phyloP scores from a whole-genome alignment of 805 yeast species.

The Yueomyces sinensis region DNA sequence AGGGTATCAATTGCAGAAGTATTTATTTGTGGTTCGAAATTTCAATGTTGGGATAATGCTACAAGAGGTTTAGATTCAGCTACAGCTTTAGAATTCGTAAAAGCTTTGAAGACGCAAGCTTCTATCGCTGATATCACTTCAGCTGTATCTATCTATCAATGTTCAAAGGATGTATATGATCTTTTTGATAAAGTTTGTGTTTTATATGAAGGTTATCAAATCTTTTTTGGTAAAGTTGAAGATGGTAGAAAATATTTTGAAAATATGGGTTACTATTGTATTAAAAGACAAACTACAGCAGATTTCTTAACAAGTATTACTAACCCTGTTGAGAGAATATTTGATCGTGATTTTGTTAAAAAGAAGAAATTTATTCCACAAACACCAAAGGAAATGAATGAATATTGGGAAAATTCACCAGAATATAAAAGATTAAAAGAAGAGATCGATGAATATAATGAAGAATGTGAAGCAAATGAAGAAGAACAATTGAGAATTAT shows the following conservation, averaged over 20 bases:
- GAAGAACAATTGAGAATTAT: conserved; percentile 10
- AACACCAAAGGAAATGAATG: conserved; percentile 49
- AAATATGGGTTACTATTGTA: conserved; percentile 52
- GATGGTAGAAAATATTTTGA: conserved; percentile 46
- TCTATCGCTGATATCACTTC: conserved; percentile 39
- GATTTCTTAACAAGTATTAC: conserved; percentile 61
- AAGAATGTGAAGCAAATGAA: conserved; percentile 21
- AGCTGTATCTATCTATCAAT: conserved; percentile 58
- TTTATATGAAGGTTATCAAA: conserved; percentile 46
- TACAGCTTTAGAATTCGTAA: conserved; percentile 64
- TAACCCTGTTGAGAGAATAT: conserved; percentile 47
- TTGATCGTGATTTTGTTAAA: conserved; percentile 21
- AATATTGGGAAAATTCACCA: conserved; percentile 41
- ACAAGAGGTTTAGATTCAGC: conserved; percentile 81
- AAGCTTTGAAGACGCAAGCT: conserved; percentile 54
- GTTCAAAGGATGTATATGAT: conserved; percentile 12
- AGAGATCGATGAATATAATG: conserved; percentile 28
- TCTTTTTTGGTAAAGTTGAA: conserved; percentile 48
- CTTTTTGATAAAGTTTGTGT: conserved; percentile 22
- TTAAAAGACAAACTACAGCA: conserved; percentile 54
- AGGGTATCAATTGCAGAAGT: conserved; percentile 78
- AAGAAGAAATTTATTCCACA: conserved; percentile 43
- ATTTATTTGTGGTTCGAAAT: conserved; percentile 45
- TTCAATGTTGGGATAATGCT: conserved; percentile 70
- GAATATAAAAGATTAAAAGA: conserved; percentile 28